phyloP scores from a whole-genome alignment of 2,329 filamentous ascomycete species.

The Ilyonectria robusta region DNA sequence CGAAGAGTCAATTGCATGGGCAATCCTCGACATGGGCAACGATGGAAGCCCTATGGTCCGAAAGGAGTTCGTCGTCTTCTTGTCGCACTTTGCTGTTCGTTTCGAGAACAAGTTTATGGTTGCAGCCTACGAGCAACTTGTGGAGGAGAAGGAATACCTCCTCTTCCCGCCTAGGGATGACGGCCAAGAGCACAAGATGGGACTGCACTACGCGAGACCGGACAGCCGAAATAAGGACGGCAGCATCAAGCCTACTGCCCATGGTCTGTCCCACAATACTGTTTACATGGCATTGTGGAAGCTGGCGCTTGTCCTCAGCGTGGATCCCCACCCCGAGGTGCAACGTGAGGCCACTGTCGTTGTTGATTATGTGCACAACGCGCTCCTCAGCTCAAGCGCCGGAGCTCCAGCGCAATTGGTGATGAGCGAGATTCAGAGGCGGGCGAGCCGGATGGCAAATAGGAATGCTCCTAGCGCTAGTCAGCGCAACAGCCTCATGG shows the following conservation, averaged over 20 bases:
- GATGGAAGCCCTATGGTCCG: conserved; percentile 96
- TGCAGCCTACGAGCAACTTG: conserved; percentile 89
- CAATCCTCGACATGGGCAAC: conserved; percentile 90
- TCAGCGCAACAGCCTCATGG: conserved; percentile 60
- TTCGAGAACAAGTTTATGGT: conserved; percentile 95
- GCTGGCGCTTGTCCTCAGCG: conserved; percentile 88
- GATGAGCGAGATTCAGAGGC: conserved; percentile 79
- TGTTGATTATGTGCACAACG: conserved; percentile 86
- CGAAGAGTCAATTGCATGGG: conserved; percentile 91
- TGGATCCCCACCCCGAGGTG: conserved; percentile 95
- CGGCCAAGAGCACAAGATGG: conserved; percentile 72
- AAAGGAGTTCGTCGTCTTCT: conserved; percentile 92
- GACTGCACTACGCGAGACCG: conserved; percentile 71
- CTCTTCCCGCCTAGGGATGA: conserved; percentile 69
- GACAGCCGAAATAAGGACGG: conserved; percentile 71
- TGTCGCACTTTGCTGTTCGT: conserved; percentile 90
- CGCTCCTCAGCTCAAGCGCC: conserved; percentile 83
- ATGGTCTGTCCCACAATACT: conserved; percentile 84
- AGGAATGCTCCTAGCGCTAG: conserved; percentile 58
- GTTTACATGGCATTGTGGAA: conserved; percentile 97
- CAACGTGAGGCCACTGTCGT: conserved; percentile 88
- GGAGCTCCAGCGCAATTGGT: conserved; percentile 78
- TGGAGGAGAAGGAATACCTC: conserved; percentile 84
- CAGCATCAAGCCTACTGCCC: conserved; percentile 68
- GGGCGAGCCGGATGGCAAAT: conserved; percentile 62